Conservation (phyloP, 768 basidiomycete species). For the Nidularia sp. region DNA sequence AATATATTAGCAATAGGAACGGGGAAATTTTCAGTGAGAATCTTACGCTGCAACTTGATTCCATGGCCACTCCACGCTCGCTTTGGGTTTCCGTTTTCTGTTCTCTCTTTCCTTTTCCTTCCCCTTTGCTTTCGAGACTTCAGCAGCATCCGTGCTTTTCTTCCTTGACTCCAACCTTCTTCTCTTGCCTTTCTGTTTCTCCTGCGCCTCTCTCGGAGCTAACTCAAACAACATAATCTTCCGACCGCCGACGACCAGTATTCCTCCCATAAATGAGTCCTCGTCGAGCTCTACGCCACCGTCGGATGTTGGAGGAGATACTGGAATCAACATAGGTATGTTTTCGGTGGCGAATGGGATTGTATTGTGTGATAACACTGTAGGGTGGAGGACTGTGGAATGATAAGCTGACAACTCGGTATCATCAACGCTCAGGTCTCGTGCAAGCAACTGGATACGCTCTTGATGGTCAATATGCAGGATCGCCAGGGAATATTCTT, state of each 20-base stretch:
- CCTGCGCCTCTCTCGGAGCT: slow-evolving; percentile 39
- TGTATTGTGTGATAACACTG: slow-evolving; percentile 44
- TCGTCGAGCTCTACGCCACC: slow-evolving; percentile 23
- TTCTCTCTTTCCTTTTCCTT: slow-evolving; percentile 56
- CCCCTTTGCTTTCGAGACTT: slow-evolving; percentile 40
- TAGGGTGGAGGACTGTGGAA: slow-evolving; percentile 47
- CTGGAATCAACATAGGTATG: slow-evolving; percentile 34
- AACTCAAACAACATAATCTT: slow-evolving; percentile 63
- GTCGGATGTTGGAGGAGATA: slow-evolving; percentile 22
- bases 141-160: slow-evolving; percentile 35
- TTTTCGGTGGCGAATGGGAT: slow-evolving; percentile 39
- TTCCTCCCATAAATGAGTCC: slow-evolving; percentile 50
- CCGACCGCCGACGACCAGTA: slow-evolving; percentile 67
- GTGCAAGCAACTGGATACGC: slow-evolving; percentile 59
- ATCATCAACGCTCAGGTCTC: slow-evolving; percentile 46
- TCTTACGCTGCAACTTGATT: slow-evolving; percentile 65
- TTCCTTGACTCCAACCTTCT: slow-evolving; percentile 50
- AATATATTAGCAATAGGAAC: slow-evolving; percentile 1
- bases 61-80: slow-evolving; percentile 72
- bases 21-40: slow-evolving; percentile 2
- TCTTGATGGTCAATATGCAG: slow-evolving; percentile 61
- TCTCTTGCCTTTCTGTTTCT: slow-evolving; percentile 52
- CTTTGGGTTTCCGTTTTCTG: slow-evolving; percentile 50
- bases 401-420: slow-evolving; percentile 45
- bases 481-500: slow-evolving; percentile 56